Percentiles rank a stretch among this genome's conserved stretches.
Conservation (phyloP, 139 green algal species). For the Chlorella sp. region DNA sequence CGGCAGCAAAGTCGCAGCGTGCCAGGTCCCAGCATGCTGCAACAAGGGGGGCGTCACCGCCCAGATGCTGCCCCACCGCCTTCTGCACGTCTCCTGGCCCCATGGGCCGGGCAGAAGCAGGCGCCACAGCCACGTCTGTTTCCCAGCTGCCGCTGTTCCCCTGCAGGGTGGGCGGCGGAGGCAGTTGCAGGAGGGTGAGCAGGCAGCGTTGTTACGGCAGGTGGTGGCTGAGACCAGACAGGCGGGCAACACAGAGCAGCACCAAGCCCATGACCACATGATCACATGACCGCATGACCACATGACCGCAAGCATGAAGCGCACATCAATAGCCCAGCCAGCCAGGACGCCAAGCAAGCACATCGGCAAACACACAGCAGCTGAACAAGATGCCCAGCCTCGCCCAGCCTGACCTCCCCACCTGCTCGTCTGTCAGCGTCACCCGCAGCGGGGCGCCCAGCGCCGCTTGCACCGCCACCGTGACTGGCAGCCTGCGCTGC, state of each 20-base stretch:
- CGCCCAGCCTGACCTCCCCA: background rate
- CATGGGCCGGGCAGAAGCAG: slow-evolving; percentile 47
- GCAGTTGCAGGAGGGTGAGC: background rate
- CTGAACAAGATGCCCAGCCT: background rate
- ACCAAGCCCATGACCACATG: background rate
- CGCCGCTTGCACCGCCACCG: slow-evolving; percentile 44
- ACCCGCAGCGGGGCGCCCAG: slow-evolving; percentile 58
- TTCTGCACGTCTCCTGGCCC: slow-evolving; percentile 48
- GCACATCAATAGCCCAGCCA: background rate
- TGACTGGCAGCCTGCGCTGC: slow-evolving; percentile 55
- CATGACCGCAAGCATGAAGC: too few relatives aligned
- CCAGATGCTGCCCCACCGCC: slow-evolving; percentile 68
- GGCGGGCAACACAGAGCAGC: background rate
- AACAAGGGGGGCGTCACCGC: slow-evolving; percentile 56
- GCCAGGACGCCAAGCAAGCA: background rate
- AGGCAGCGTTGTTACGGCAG: background rate
- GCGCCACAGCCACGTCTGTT: slow-evolving; percentile 29
- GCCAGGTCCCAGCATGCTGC: slow-evolving; percentile 47
- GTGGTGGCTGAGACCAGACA: background rate
- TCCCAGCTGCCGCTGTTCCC: slow-evolving; percentile 39
- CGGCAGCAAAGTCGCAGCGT: slow-evolving; percentile 52
- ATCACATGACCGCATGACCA: background rate
- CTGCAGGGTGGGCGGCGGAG: background rate
- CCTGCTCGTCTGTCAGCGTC: slow-evolving; percentile 36
- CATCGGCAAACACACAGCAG: background rate